Percentiles rank a stretch among this genome's conserved stretches.
These are phyloP conservation scores for Kwoniella shivajii DNA, from an alignment of 1,284 basidiomycete species.

Conservation along the genomic window DNA sequence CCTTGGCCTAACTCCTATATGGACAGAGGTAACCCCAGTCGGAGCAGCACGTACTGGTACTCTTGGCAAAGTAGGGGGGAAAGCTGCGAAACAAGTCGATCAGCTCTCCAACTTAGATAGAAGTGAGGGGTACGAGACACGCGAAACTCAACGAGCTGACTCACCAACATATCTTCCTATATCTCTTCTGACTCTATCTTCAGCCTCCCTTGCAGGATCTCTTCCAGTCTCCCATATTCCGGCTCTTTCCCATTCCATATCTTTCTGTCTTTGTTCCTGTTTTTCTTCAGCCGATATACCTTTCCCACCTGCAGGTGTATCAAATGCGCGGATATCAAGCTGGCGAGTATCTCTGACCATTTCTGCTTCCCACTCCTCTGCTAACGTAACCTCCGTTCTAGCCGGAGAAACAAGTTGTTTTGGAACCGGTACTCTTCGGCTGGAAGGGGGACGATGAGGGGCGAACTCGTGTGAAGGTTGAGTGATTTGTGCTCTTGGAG, in stretches of 20 bases:
- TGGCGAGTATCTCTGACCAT: constrained; percentile 13
- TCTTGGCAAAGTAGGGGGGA: constrained; percentile 36
- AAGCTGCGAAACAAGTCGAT: constrained; percentile 22
- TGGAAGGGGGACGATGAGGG: not conserved
- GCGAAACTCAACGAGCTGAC: constrained; percentile 10
- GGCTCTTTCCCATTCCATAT: constrained; percentile 33
- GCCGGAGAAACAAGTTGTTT: constrained; percentile 6
- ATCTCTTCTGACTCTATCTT: constrained; percentile 33
- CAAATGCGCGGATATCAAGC: not conserved
- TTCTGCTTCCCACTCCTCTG: constrained; percentile 22
- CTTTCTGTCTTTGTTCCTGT: constrained; percentile 13
- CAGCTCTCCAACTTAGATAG: not conserved
- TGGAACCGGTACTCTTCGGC: not conserved
- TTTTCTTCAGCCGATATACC: constrained; percentile 3
- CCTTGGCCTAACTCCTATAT: constrained; percentile 42
- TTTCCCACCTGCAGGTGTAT: not conserved
- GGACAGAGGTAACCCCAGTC: constrained; percentile 40
- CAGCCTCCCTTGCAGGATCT: constrained; percentile 27
- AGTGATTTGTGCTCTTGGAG: not conserved
- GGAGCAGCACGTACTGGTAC: constrained; percentile 35
- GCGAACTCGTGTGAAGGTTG: not conserved
- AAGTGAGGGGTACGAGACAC: not conserved
- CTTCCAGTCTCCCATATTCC: constrained; percentile 29
- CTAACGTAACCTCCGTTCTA: constrained; percentile 8
- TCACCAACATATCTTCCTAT: constrained; percentile 33